Base-by-base conservation (phyloP, 495 filamentous ascomycete species). In the Ascodesmis nigricans region DNA sequence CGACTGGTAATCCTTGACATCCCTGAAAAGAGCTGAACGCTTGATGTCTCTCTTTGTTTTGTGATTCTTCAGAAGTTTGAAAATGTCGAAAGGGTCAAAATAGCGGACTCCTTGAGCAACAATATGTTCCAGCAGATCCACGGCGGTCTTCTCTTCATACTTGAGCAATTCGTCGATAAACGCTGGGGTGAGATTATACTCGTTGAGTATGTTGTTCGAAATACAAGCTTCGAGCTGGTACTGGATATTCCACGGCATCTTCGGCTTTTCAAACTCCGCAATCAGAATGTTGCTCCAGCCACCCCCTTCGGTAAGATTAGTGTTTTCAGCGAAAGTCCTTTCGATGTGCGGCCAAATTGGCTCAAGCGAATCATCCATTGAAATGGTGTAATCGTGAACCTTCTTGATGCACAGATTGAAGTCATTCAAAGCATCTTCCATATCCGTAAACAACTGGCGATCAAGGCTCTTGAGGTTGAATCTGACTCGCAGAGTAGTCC, bases 161-260 rank as follows among this genome's bases (percentile, higher is more conserved):
- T 60, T 46, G 6, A 58, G 47, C 3, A 97, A 57, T 26, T 52
- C 65, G 13, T 59, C 40, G 11, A 83, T 53, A 41, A 91, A 93
- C 5, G 66, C 57, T 3, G 54, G 47, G 4, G 56, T 63, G 33
- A 92, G 63, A 32, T 70, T 77, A 49, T 73, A 66, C 53, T 91
- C 82, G 33, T 72, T 74, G n/a, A 97, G 55, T n/a, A 65, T 57
- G 0, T 71, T 69, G 14, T 77, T 64, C 0, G 82, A 91, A 5
- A 95, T 62, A 49, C 84, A 93, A 0, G 79, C 83, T 53, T 95
- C 83, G 0, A 97, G 65, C 53, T 91, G 84, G 46, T 95, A 95
- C 5, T 78, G 69, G 1, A 84, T 67, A 1, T 68, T 50, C 30
- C 82, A 93, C 0, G 69, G 58, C 3, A 97, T 59, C 15, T 57